Conservation (phyloP, 345 rosid genomes). For the Mercurialis annua region DNA sequence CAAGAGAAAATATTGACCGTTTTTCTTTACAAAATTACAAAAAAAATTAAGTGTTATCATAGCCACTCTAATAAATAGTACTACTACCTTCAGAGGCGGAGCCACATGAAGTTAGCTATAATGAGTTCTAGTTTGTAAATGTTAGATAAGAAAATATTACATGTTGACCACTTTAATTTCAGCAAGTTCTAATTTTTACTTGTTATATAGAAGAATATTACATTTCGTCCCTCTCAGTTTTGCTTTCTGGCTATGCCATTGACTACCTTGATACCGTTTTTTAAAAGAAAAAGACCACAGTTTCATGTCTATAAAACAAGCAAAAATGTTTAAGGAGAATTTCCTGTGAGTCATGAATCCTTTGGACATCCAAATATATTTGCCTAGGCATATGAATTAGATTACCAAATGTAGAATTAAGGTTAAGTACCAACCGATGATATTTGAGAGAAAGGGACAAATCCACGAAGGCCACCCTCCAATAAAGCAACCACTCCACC, state of each 20-base stretch:
- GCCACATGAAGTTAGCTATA: no score
- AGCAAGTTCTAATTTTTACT: no score
- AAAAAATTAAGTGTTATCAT: no score
- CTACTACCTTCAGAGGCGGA: not conserved
- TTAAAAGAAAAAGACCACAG: not conserved
- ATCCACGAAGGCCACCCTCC: constrained; percentile 75
- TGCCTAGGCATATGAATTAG: not conserved
- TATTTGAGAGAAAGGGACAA: constrained; percentile 93
- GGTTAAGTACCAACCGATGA: constrained; percentile 56
- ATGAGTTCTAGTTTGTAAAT: no score
- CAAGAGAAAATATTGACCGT: not conserved
- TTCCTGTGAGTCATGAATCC: not conserved
- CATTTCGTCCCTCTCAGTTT: no score
- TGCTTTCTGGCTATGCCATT: not conserved
- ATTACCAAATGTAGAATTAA: not conserved
- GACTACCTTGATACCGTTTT: not conserved
- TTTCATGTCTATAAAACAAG: not conserved
- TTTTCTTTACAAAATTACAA: not conserved
- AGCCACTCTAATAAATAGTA: not conserved
- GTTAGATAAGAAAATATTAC: no score
- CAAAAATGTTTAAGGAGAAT: not conserved
- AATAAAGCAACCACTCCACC: constrained; percentile 88
- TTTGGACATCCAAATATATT: not conserved
- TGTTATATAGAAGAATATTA: no score
- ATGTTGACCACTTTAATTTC: no score